Percentiles rank a stretch among this genome's conserved stretches.
phyloP scores from a whole-genome alignment of 2,329 filamentous ascomycete species.

The Blumeria hordei region DNA sequence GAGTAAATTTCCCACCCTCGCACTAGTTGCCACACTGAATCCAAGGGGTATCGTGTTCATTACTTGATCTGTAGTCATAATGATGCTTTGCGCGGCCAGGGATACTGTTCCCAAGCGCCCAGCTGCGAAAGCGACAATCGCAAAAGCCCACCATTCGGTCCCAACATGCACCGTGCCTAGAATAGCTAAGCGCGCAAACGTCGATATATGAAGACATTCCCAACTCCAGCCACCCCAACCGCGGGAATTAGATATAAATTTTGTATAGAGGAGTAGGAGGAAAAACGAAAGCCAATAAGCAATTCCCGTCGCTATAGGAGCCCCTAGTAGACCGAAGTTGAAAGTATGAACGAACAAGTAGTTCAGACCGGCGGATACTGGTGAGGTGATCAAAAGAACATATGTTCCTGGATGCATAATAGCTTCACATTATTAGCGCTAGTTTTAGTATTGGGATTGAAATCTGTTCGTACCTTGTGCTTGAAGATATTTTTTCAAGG shows the following conservation, averaged over 20 bases:
- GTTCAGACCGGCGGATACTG: constrained; percentile 59
- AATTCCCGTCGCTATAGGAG: constrained; percentile 59
- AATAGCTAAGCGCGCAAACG: constrained; percentile 50
- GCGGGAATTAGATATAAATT: constrained; percentile 43
- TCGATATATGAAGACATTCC: constrained; percentile 37
- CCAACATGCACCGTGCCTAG: constrained; percentile 65
- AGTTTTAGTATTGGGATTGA: constrained; percentile 17
- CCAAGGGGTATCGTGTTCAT: constrained; percentile 66
- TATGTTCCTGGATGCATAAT: constrained; percentile 70
- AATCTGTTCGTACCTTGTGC: constrained; percentile 43
- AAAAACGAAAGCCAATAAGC: constrained; percentile 71
- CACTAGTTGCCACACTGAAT: constrained; percentile 56
- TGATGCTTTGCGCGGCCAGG: constrained; percentile 62
- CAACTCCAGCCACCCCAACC: constrained; percentile 59
- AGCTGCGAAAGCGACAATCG: constrained; percentile 66
- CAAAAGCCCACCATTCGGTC: constrained; percentile 88
- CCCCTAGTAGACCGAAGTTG: constrained; percentile 48
- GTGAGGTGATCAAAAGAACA: constrained; percentile 59
- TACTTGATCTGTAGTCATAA: constrained; percentile 74
- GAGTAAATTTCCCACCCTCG: constrained; percentile 57
- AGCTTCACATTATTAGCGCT: constrained; percentile 10
- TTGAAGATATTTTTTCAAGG: constrained; percentile 69
- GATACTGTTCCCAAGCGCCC: constrained; percentile 58
- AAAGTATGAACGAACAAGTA: constrained; percentile 56
- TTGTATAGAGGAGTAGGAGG: constrained; percentile 48